Conservation (phyloP, 148 eudicot genomes). For the Persicaria tinctoria region DNA sequence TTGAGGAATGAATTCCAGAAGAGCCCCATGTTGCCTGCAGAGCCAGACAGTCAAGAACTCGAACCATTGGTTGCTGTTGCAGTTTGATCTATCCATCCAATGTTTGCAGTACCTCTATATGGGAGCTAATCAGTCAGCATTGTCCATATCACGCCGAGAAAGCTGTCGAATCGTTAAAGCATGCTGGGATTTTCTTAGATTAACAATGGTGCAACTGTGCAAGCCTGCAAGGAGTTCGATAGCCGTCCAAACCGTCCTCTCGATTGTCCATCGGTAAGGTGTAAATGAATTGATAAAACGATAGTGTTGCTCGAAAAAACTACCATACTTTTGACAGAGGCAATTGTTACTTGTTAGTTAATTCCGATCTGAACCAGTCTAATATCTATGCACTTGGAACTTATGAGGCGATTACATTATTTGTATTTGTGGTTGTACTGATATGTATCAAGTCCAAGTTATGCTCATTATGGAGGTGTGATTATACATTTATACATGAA, state of each 20-base stretch:
- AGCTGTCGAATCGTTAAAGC: not conserved
- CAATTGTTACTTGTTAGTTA: not conserved
- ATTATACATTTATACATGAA: not conserved
- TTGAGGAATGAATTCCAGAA: conserved; percentile 87
- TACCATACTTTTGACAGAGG: not conserved
- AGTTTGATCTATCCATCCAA: conserved; percentile 23
- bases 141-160: not conserved
- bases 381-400: not conserved
- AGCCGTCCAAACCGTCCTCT: not conserved
- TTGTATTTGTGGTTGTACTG: no score
- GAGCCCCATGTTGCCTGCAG: conserved; percentile 45
- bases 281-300: not conserved
- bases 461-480: not conserved
- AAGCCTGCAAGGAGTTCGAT: not conserved
- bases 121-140: not conserved
- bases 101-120: not conserved
- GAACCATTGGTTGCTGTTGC: conserved; percentile 38
- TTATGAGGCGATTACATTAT: no score
- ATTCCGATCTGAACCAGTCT: not conserved
- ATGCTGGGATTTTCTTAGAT: not conserved
- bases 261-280: not conserved
- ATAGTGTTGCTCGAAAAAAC: not conserved
- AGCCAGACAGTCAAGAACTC: conserved; percentile 23
- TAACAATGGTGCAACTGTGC: no score
- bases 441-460: not conserved